phyloP scores from a whole-genome alignment of 2,329 filamentous ascomycete species.

The Claviceps sp. region DNA sequence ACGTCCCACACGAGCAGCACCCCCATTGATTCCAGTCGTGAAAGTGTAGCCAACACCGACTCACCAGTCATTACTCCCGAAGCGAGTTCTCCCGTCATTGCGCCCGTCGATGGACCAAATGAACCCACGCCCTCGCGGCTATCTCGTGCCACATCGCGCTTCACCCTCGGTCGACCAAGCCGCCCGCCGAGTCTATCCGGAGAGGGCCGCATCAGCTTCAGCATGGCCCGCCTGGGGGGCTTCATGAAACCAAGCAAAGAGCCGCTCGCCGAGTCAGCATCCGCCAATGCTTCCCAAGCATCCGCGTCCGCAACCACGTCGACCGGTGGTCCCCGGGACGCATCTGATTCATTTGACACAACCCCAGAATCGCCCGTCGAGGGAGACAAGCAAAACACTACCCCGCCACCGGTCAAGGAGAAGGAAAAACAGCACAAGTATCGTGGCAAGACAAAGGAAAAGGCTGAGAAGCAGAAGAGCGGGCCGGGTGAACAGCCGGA shows the following conservation, averaged over 20 bases:
- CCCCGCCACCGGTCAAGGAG: constrained; percentile 10
- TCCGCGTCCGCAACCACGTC: constrained; percentile 16
- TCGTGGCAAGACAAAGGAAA: constrained; percentile 22
- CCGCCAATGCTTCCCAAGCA: constrained; percentile 10
- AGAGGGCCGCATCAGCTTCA: constrained; percentile 43
- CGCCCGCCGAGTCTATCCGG: constrained; percentile 45
- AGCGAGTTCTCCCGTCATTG: constrained; percentile 23
- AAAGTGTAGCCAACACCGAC: constrained; percentile 37
- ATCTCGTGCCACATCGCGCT: constrained; percentile 43
- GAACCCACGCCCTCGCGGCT: constrained; percentile 41
- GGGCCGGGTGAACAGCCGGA: constrained; percentile 23
- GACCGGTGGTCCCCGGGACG: constrained; percentile 12
- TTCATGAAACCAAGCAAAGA: constrained; percentile 40
- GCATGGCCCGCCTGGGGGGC: constrained; percentile 41
- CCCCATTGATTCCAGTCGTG: constrained; percentile 29
- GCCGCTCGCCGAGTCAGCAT: constrained; percentile 14
- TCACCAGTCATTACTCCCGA: constrained; percentile 25
- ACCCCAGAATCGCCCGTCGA: constrained; percentile 12
- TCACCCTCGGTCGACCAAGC: constrained; percentile 35
- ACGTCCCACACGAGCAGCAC: constrained; percentile 21
- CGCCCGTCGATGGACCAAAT: constrained; percentile 42
- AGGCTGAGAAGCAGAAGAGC: constrained; percentile 23
- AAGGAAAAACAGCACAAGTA: constrained; percentile 18
- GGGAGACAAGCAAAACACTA: constrained; percentile 6
- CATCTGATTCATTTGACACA: constrained; percentile 9